These are phyloP conservation scores for Rhododendron ferrugineum DNA, from an alignment of 148 eudicot genomes.

Conservation along the genomic window DNA sequence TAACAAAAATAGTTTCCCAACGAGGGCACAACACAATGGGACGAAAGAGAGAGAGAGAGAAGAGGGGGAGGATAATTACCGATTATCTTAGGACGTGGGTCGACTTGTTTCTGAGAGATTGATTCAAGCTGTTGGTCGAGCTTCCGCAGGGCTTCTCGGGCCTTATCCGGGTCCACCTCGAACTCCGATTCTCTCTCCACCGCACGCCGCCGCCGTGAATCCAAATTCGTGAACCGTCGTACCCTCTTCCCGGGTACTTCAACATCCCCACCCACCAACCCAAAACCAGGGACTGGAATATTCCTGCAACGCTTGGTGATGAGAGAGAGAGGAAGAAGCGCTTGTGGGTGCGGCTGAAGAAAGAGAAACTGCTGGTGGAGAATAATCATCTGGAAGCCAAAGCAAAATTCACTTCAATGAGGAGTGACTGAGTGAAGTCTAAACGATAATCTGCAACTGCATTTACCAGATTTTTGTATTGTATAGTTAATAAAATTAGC, in stretches of 20 bases:
- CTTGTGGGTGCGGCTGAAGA: not conserved
- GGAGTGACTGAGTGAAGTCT: not conserved
- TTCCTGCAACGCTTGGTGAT: not conserved
- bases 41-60: not conserved
- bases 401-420: not conserved
- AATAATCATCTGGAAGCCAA: slow-evolving; percentile 4
- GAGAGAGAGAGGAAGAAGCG: not conserved
- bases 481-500: too few relatives aligned
- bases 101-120: slow-evolving; percentile 35
- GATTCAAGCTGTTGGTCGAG: slow-evolving; percentile 58
- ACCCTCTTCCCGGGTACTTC: not conserved
- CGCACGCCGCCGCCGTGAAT: slow-evolving; percentile 18
- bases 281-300: not conserved
- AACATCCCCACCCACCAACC: not conserved
- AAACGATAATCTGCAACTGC: not conserved
- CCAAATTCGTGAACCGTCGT: not conserved
- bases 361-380: slow-evolving; percentile 1
- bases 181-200: slow-evolving; percentile 45
- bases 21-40: not conserved
- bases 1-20: too few relatives aligned
- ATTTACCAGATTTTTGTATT: not conserved
- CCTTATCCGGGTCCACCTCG: slow-evolving; percentile 57
- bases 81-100: slow-evolving; percentile 13
- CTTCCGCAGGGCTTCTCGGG: slow-evolving; percentile 59
- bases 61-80: not conserved